phyloP scores from a whole-genome alignment of 2,329 filamentous ascomycete genomes.

The Metarhizium humberi region DNA sequence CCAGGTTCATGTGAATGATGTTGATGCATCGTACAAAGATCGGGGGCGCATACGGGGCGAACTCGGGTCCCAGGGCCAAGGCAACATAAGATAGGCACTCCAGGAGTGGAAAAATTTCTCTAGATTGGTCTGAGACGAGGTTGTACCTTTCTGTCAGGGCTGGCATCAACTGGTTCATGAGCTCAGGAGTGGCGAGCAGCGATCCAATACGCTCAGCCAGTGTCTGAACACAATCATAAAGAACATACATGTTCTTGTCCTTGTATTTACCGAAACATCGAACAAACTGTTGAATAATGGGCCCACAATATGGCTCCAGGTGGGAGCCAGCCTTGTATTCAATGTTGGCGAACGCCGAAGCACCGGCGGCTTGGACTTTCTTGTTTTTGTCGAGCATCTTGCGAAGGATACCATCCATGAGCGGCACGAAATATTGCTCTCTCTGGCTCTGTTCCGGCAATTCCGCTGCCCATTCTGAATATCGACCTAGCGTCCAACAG shows the following conservation, averaged over 20 bases:
- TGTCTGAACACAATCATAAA: constrained; percentile 98
- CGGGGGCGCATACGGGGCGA: constrained; percentile 74
- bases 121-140: constrained; percentile 76
- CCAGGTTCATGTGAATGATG: constrained; percentile 85
- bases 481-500: constrained; percentile 92
- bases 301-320: constrained; percentile 75
- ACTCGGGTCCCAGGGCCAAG: constrained; percentile 71
- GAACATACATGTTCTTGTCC: constrained; percentile 96
- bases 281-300: constrained; percentile 88
- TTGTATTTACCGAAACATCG: constrained; percentile 92
- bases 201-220: constrained; percentile 84
- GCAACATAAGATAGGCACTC: constrained; percentile 95
- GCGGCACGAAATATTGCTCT: constrained; percentile 76
- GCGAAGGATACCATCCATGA: constrained; percentile 92
- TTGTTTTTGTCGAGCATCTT: constrained; percentile 98
- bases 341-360: constrained; percentile 90
- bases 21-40: constrained; percentile 84
- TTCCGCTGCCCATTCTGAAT: constrained; percentile 83
- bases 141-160: constrained; percentile 83
- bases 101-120: constrained; percentile 89
- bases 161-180: constrained; percentile 86
- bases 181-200: constrained; percentile 66
- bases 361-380: constrained; percentile 92
- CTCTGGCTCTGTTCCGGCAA: constrained; percentile 58
- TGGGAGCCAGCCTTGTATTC: constrained; percentile 84